Percentiles rank a stretch among this genome's conserved stretches.
Evolutionary conservation across 768 basidiomycete species (phyloP).

Genomic region (Suillus ampliporus): DNA sequence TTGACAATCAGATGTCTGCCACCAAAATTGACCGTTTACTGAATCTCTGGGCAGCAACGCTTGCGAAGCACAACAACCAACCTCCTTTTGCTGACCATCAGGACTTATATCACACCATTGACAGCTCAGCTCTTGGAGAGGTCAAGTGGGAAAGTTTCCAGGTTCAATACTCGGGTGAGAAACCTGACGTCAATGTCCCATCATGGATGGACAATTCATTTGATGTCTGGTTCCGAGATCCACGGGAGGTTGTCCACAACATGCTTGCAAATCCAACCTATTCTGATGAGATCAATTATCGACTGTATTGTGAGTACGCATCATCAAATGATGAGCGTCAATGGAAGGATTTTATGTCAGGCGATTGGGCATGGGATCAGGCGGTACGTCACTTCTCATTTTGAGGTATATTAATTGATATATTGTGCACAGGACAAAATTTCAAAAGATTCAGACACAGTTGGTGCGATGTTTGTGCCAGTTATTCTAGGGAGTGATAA

Average conservation of each 20-base stretch:
- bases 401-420: too few species aligned
- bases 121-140: slow-evolving; percentile 31
- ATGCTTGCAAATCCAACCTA: slow-evolving; percentile 30
- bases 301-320: slow-evolving; percentile 17
- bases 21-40: slow-evolving; percentile 31
- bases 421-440: slow-evolving; percentile 26
- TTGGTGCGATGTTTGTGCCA: slow-evolving; percentile 25
- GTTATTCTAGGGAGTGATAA: slow-evolving; percentile 33
- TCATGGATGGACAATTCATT: slow-evolving; percentile 33
- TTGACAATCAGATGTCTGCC: slow-evolving; percentile 26
- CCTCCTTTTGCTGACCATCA: slow-evolving; percentile 27
- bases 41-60: slow-evolving; percentile 27
- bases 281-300: slow-evolving; percentile 24
- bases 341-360: slow-evolving; percentile 31
- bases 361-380: slow-evolving; percentile 35
- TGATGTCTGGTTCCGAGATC: slow-evolving; percentile 34
- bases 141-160: slow-evolving; percentile 34
- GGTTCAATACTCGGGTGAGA: slow-evolving; percentile 20
- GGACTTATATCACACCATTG: slow-evolving; percentile 32
- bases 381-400: slow-evolving; percentile 30
- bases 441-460: slow-evolving; percentile 21
- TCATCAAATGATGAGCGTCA: slow-evolving; percentile 11
- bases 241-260: slow-evolving; percentile 20
- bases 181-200: slow-evolving; percentile 19
- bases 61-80: slow-evolving; percentile 2